Percentiles rank a stretch among this genome's conserved stretches.
These are phyloP conservation scores for Cephaloascus albidus DNA, from an alignment of 805 yeast genomes.

Conservation along the genomic window DNA sequence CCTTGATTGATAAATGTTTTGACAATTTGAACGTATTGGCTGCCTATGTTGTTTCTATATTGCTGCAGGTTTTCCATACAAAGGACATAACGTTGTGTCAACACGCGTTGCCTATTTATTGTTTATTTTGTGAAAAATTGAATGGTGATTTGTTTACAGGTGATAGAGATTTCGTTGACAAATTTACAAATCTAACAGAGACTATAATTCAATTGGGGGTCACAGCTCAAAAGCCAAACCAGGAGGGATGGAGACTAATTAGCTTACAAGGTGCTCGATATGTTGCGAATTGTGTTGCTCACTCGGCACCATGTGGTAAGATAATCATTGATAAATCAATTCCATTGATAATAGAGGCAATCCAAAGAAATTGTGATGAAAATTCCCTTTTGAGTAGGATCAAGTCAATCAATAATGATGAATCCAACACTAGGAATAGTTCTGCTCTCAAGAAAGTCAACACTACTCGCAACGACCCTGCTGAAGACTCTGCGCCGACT, in stretches of 20 bases:
- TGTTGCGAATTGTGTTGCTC: constrained; percentile 27
- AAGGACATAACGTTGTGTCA: constrained; percentile 58
- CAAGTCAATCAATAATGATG: constrained; percentile 16
- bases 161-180: constrained; percentile 44
- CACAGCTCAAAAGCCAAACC: constrained; percentile 15
- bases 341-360: constrained; percentile 25
- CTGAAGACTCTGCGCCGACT: not conserved
- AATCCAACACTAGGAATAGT: constrained; percentile 6
- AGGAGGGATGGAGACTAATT: constrained; percentile 35
- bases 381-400: constrained; percentile 13
- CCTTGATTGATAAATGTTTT: constrained; percentile 64
- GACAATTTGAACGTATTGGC: constrained; percentile 85
- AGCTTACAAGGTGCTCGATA: constrained; percentile 28
- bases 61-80: constrained; percentile 39
- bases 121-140: constrained; percentile 29
- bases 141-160: constrained; percentile 60
- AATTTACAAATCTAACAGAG: constrained; percentile 10
- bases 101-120: constrained; percentile 37
- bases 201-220: constrained; percentile 13
- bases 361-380: constrained; percentile 13
- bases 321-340: constrained; percentile 22
- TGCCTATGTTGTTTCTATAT: constrained; percentile 50
- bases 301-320: constrained; percentile 17
- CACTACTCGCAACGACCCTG: not conserved
- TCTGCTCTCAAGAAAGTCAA: not conserved